Base-by-base conservation (phyloP, 352 stramenopile species). In the Lagenidium giganteum region DNA sequence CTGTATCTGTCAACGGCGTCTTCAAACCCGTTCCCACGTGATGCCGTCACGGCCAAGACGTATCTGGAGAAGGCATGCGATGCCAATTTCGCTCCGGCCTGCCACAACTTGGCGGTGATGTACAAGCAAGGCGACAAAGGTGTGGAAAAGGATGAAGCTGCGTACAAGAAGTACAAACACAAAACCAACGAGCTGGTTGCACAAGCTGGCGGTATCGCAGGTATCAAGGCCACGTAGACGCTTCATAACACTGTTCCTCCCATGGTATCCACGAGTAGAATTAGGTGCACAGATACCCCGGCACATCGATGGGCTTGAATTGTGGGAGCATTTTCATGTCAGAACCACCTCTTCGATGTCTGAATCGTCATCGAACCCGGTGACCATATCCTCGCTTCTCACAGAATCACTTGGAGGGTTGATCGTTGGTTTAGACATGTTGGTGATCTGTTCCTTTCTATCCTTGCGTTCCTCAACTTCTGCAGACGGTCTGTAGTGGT, bases 61-160 rank as follows among this genome's bases (percentile, higher is more conserved):
- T 93, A 82, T 42, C 45, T 93, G 7, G 68, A 86, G 48, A 66
- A 65, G 20, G 80, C 83, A 12, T 95, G 83, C 37, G 78, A 90
- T 32, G 71, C 76, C 48, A 93, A 91, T 52, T 91, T 89, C 46
- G 83, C 80, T 12, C 83, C 83, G 38, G 83, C 83, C 27, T 95
- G 83, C 59, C 81, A 95, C 57, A 95, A 95, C 42, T 54, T 95
- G 26, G 83, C 83, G 4, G 83, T 95, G 27, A 90, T 93, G 80
- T 93, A 77, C 74, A 93, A 92, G 58, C 90, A 87, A 27, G 83
- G 83, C 25, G 83, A 95, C 53, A 61, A 51, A n/a, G 70, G 69
- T 27, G 68, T 92, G 22, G 51, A 70, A 12, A 61, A 86, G 59
- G 65, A 86, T 42, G 64, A 87, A 28, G 44, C 52, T 18, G 72